Percentiles rank a stretch among this genome's conserved stretches.
Conservation (phyloP, 257 asterid genomes). For the Plantago major region DNA sequence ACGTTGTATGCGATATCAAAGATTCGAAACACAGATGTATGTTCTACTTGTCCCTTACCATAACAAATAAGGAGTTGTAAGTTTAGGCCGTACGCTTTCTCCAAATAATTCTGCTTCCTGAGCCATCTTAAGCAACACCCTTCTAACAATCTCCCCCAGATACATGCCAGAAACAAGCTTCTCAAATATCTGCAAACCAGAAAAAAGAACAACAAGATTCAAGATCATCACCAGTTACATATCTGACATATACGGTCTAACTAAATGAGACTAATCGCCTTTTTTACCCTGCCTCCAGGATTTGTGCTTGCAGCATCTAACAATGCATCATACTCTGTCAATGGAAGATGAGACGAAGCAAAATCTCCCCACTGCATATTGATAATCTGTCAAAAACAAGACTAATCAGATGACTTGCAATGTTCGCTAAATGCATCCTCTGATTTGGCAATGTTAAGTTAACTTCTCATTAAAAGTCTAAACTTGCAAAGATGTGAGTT, state of each 20-base stretch:
- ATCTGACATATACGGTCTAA: background rate
- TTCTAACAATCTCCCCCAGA: conserved; percentile 79
- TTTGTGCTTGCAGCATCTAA: conserved; percentile 54
- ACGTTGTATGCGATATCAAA: background rate
- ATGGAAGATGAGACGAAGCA: conserved; percentile 56
- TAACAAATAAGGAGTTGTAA: conserved; percentile 44
- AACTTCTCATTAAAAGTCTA: conserved; percentile 1
- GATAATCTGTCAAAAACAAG: conserved; percentile 43
- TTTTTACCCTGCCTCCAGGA: conserved; percentile 46
- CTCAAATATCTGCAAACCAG: conserved; percentile 52
- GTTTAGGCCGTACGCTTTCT: conserved; percentile 56
- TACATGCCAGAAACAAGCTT: conserved; percentile 74
- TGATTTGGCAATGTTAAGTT: background rate
- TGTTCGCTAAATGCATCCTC: background rate
- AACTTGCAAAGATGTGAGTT: background rate
- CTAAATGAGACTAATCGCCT: background rate
- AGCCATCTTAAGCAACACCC: conserved; percentile 59
- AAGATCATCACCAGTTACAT: background rate
- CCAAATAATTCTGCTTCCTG: conserved; percentile 63
- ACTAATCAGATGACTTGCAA: background rate
- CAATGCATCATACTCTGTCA: conserved; percentile 55
- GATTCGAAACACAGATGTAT: background rate
- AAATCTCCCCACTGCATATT: conserved; percentile 73
- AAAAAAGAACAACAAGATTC: background rate
- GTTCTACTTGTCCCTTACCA: conserved; percentile 30